phyloP scores from a whole-genome alignment of 1,284 basidiomycete species.

The Cutaneotrichosporon sp. region DNA sequence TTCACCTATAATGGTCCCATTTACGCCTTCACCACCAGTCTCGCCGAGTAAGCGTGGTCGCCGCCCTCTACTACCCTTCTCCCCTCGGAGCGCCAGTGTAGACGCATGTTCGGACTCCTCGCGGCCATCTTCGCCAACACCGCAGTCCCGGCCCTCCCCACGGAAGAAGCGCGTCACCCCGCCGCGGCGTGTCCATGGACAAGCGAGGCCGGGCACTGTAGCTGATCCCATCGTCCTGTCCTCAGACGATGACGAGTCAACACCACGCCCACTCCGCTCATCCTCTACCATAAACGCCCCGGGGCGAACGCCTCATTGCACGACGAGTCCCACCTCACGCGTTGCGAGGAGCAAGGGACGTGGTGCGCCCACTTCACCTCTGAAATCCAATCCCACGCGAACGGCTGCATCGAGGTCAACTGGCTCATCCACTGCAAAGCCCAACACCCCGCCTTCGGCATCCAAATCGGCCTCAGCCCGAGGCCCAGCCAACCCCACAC shows the following conservation, averaged over 20 bases:
- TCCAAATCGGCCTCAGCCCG: no score
- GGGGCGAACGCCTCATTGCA: no score
- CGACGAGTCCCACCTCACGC: no score
- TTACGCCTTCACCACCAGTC: neutral
- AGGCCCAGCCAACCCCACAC: neutral
- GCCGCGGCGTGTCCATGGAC: no score
- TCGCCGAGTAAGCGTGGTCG: constrained; percentile 7
- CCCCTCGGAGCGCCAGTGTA: neutral
- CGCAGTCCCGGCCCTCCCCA: neutral
- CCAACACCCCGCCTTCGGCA: no score
- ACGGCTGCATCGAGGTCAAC: no score
- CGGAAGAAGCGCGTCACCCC: neutral
- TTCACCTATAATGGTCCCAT: neutral
- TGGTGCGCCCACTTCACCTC: no score
- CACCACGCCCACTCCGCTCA: neutral
- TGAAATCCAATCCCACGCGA: no score
- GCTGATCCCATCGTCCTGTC: constrained; percentile 1
- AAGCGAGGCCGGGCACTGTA: neutral
- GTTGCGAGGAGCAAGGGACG: no score
- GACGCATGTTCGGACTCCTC: neutral
- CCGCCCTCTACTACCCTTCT: neutral
- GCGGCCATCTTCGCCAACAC: no score
- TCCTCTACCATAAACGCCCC: neutral
- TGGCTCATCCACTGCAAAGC: no score
- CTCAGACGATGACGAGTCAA: neutral